phyloP scores from a whole-genome alignment of 176 grass and related monocot species.

The Eragrostis nindensis region DNA sequence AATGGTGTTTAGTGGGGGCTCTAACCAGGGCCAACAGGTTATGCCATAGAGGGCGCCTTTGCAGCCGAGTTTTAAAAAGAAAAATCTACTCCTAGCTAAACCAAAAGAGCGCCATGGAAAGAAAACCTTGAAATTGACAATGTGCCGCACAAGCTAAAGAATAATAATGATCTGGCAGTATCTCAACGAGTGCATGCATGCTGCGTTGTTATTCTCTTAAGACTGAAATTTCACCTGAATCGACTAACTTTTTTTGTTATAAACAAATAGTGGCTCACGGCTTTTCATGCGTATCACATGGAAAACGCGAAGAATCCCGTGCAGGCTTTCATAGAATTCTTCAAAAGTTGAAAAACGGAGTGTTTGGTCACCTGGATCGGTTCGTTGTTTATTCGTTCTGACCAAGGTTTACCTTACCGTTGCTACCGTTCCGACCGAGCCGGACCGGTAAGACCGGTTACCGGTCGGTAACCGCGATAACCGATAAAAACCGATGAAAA shows the following conservation, averaged over 20 bases:
- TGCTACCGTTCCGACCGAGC: too few species aligned
- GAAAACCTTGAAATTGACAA: neutral
- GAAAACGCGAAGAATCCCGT: conserved; percentile 8
- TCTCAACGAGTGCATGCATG: neutral
- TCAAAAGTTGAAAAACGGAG: conserved; percentile 1
- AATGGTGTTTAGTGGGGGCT: too few species aligned
- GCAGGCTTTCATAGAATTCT: neutral
- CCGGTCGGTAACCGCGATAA: too few species aligned
- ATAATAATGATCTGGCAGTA: neutral
- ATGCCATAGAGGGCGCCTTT: too few species aligned
- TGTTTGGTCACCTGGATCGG: neutral
- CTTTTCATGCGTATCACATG: neutral
- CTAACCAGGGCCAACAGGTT: too few species aligned
- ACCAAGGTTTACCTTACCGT: too few species aligned
- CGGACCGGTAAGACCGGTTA: too few species aligned
- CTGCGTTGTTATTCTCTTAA: neutral
- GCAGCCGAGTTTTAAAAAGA: too few species aligned
- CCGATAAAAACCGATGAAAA: too few species aligned
- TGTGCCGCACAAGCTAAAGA: neutral
- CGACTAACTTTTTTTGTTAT: neutral
- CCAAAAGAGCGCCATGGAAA: neutral
- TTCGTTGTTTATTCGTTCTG: conserved; percentile 9
- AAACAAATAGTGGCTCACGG: neutral
- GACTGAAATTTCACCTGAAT: neutral
- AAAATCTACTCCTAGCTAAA: neutral